Evolutionary conservation across 257 asterid genomes (phyloP).

Genomic region (Solanum virginianum): DNA sequence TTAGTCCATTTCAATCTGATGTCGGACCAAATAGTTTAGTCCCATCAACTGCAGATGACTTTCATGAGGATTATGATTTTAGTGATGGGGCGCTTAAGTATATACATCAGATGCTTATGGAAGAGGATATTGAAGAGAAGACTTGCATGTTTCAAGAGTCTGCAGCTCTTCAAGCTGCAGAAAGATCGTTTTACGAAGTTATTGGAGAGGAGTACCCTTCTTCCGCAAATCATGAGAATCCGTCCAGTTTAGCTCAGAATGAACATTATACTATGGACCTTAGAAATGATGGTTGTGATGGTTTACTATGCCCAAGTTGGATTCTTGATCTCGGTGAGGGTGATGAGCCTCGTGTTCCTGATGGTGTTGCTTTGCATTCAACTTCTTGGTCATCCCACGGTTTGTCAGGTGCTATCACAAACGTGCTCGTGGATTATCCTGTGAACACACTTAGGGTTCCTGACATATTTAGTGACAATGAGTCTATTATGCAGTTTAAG

Average conservation of each 20-base stretch:
- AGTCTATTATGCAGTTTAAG: slow-evolving; percentile 43
- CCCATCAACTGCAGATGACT: slow-evolving; percentile 11
- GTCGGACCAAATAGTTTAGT: background rate
- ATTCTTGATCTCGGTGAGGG: background rate
- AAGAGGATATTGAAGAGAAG: slow-evolving; percentile 65
- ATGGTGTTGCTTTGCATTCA: slow-evolving; percentile 10
- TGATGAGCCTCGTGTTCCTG: background rate
- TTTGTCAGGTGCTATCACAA: slow-evolving; percentile 27
- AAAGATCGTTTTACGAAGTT: slow-evolving; percentile 55
- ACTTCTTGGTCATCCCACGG: slow-evolving; percentile 25
- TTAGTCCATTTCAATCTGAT: background rate
- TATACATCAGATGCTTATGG: slow-evolving; percentile 61
- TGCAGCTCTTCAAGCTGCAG: slow-evolving; percentile 51
- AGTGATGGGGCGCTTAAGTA: slow-evolving; percentile 45
- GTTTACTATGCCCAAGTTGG: too few species aligned
- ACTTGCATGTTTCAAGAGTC: slow-evolving; percentile 47
- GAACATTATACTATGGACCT: slow-evolving; percentile 11
- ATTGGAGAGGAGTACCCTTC: slow-evolving; percentile 49
- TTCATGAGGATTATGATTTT: slow-evolving; percentile 37
- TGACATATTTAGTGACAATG: slow-evolving; percentile 28
- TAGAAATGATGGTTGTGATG: background rate
- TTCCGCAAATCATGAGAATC: slow-evolving; percentile 14
- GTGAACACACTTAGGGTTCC: slow-evolving; percentile 26
- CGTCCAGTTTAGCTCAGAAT: slow-evolving; percentile 12
- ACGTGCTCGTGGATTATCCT: slow-evolving; percentile 43